Evolutionary conservation across 108 stramenopile genomes (phyloP).

Genomic region (Fragilaria radians): DNA sequence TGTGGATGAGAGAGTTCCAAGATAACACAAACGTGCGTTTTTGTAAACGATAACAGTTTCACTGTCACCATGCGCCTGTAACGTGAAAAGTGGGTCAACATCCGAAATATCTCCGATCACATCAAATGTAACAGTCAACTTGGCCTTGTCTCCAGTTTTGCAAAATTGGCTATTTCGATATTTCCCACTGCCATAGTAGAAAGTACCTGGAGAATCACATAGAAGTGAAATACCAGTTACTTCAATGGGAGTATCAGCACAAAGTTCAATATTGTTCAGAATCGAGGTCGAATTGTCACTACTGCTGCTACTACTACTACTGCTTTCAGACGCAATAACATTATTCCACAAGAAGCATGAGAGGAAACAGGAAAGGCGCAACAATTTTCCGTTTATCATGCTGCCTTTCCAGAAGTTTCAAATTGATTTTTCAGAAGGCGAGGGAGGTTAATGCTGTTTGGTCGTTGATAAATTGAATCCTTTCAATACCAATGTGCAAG

Average conservation of each 20-base stretch:
- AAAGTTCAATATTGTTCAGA: slow-evolving; percentile 16
- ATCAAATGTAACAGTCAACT: slow-evolving; percentile 26
- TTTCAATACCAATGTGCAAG: too few species aligned
- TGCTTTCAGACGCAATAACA: neutral
- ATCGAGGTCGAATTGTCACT: neutral
- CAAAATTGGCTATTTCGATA: slow-evolving; percentile 43
- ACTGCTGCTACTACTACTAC: neutral
- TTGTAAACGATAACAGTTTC: slow-evolving; percentile 10
- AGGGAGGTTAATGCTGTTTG: too few species aligned
- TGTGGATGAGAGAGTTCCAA: slow-evolving; percentile 13
- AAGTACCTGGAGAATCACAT: slow-evolving; percentile 51
- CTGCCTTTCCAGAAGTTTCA: too few species aligned
- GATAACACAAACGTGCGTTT: slow-evolving; percentile 25
- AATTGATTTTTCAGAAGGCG: too few species aligned
- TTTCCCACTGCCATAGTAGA: slow-evolving; percentile 49
- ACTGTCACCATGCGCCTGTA: slow-evolving; percentile 17
- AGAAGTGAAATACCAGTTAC: slow-evolving; percentile 26
- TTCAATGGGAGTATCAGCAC: slow-evolving; percentile 31
- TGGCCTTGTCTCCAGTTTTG: slow-evolving; percentile 36
- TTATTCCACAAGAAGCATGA: too few species aligned
- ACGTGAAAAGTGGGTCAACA: slow-evolving; percentile 16
- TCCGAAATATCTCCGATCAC: slow-evolving; percentile 19
- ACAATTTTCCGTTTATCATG: too few species aligned
- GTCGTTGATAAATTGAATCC: too few species aligned
- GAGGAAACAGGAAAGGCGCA: too few species aligned